A percentile compares a stretch with the other conserved stretches of the same genome.
phyloP scores from a whole-genome alignment of 2,329 filamentous ascomycete genomes.

The Lecanoromycetidae sp. region DNA sequence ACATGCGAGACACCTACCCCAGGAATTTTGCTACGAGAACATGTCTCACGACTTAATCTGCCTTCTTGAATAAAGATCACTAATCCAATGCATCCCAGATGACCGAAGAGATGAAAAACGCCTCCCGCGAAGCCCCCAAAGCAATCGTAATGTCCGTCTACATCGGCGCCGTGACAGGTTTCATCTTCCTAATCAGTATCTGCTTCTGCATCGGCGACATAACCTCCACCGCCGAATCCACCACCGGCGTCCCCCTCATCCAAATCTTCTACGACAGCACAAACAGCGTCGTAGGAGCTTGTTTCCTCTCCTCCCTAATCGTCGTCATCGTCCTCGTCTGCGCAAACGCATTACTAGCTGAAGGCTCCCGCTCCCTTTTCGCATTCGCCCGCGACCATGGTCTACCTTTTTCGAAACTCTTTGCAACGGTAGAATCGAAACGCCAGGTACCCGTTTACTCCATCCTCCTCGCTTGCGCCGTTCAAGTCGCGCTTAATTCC shows the following conservation, averaged over 20 bases:
- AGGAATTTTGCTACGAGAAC: not conserved
- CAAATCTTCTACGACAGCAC: constrained; percentile 42
- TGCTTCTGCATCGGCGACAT: constrained; percentile 44
- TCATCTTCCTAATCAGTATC: constrained; percentile 37
- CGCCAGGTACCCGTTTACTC: constrained; percentile 40
- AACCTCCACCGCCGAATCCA: constrained; percentile 31
- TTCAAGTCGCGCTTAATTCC: constrained; percentile 42
- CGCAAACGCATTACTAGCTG: constrained; percentile 38
- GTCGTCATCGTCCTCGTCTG: constrained; percentile 39
- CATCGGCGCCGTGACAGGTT: constrained; percentile 35
- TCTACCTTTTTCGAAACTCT: constrained; percentile 29
- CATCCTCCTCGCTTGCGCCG: constrained; percentile 34
- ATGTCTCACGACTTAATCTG: not conserved
- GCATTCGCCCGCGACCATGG: constrained; percentile 38
- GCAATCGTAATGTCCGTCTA: constrained; percentile 36
- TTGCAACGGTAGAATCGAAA: constrained; percentile 29
- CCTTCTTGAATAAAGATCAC: too few species aligned
- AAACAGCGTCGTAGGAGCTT: constrained; percentile 33
- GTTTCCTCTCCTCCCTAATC: constrained; percentile 36
- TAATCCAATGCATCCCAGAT: too few species aligned
- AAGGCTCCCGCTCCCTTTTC: constrained; percentile 46
- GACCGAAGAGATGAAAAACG: constrained; percentile 36
- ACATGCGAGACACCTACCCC: not conserved
- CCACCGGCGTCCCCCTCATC: constrained; percentile 41
- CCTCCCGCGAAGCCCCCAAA: constrained; percentile 39